Percentiles rank a stretch among this genome's conserved stretches.
Evolutionary conservation across 2,329 filamentous ascomycete species (phyloP).

Genomic region (Botryotinia globosa): DNA sequence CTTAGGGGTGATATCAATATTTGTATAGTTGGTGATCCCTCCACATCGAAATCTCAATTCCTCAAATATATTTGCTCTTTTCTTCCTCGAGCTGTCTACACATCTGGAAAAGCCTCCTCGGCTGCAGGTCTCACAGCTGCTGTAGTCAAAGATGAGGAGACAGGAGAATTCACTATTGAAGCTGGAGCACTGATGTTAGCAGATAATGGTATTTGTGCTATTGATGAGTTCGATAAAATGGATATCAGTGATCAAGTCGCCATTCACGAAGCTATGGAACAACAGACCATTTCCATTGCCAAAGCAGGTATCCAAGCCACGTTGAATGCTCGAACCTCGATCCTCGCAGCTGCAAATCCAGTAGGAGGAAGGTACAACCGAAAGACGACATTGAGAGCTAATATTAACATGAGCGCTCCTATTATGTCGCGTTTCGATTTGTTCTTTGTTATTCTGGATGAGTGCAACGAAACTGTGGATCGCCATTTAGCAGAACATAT

Average conservation of each 20-base stretch:
- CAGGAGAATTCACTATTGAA: conserved; percentile 97
- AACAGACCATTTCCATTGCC: conserved; percentile 98
- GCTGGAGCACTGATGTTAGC: conserved; percentile 97
- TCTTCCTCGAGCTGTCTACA: conserved; percentile 94
- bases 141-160: conserved; percentile 97
- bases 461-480: conserved; percentile 90
- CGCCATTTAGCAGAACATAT: conserved; percentile 92
- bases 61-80: conserved; percentile 97
- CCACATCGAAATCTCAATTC: conserved; percentile 96
- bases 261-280: conserved; percentile 99
- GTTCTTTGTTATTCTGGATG: conserved; percentile 96
- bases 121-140: conserved; percentile 96
- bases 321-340: conserved; percentile 90
- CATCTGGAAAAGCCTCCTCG: conserved; percentile 94
- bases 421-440: conserved; percentile 99
- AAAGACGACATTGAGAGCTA: conserved; percentile 86
- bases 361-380: conserved; percentile 96
- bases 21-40: conserved; percentile 95
- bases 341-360: conserved; percentile 93
- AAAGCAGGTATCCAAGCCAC: conserved; percentile 98
- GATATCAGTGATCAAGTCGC: conserved; percentile 95
- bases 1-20: conserved; percentile 98
- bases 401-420: conserved; percentile 97
- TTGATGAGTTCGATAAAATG: conserved; percentile 99
- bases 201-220: conserved; percentile 94